A percentile compares a stretch with the other conserved stretches of the same genome.
Evolutionary conservation across 768 basidiomycete species (phyloP).

Genomic region (Termitomyces sp.): DNA sequence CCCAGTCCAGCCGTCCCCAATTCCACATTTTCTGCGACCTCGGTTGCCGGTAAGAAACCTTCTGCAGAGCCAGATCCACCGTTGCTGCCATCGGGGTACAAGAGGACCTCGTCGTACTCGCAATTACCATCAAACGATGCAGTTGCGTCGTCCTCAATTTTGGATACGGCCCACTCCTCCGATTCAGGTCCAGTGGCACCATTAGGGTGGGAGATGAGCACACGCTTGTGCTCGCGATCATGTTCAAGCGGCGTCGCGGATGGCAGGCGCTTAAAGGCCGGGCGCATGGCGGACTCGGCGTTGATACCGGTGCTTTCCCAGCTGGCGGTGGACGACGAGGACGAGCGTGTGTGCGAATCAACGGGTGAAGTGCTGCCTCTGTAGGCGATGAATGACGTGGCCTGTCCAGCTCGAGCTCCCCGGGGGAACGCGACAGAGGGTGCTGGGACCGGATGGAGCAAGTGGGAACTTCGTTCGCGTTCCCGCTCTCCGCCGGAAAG

Average conservation of each 20-base stretch:
- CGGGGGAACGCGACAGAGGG: not conserved
- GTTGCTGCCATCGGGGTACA: not conserved
- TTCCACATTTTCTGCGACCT: not conserved
- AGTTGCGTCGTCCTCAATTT: not conserved
- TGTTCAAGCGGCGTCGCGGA: conserved; percentile 2
- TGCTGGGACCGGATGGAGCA: not conserved
- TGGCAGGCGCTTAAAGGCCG: conserved; percentile 1
- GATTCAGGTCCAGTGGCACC: not conserved
- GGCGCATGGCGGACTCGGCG: not conserved
- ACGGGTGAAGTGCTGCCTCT: not conserved
- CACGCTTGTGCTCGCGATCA: not conserved
- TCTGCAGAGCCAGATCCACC: not conserved
- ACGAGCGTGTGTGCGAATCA: not conserved
- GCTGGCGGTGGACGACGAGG: not conserved
- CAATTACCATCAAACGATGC: no score
- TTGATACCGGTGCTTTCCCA: not conserved
- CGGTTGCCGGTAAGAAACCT: not conserved
- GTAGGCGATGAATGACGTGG: not conserved
- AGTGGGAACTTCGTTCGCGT: not conserved
- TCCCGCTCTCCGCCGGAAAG: not conserved
- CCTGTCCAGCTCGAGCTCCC: not conserved
- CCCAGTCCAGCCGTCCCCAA: not conserved
- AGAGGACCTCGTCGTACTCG: not conserved
- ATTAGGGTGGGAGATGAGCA: not conserved
- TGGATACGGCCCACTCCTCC: not conserved